Conservation (phyloP, 768 basidiomycete species). For the Auriscalpium orientale region DNA sequence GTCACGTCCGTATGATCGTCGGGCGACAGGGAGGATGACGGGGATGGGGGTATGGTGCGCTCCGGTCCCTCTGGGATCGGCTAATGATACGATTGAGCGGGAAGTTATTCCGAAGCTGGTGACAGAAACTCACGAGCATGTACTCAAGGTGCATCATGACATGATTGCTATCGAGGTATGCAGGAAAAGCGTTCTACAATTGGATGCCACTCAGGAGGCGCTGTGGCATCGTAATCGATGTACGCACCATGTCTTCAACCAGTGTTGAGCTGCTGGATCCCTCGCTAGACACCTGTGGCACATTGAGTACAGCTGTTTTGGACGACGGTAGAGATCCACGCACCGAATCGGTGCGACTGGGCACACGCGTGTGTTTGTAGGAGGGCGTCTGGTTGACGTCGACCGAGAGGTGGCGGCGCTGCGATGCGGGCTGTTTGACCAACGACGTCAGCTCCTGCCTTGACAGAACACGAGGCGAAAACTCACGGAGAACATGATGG, state of each 20-base stretch:
- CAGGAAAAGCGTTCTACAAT: constrained; percentile 1
- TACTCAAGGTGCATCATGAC: constrained; percentile 14
- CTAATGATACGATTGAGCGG: constrained; percentile 7
- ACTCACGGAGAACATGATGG: background rate
- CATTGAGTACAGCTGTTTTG: background rate
- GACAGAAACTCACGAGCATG: constrained; percentile 6
- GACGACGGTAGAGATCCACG: background rate
- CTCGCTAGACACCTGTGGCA: constrained; percentile 9
- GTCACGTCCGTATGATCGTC: constrained; percentile 9
- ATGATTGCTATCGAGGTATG: constrained; percentile 9
- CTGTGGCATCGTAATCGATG: background rate
- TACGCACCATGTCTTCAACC: constrained; percentile 11
- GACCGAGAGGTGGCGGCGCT: constrained; percentile 5
- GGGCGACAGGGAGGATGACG: constrained; percentile 16
- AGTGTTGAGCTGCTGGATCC: constrained; percentile 12
- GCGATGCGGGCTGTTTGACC: background rate
- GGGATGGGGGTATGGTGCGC: constrained; percentile 15
- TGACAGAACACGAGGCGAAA: background rate
- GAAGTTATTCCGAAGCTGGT: background rate
- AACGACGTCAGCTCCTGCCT: background rate
- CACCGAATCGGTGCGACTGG: constrained; percentile 14
- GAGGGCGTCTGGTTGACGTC: constrained; percentile 6
- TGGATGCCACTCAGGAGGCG: background rate
- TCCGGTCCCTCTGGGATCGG: constrained; percentile 13
- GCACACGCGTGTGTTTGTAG: constrained; percentile 5